Conservation (phyloP, 2,329 filamentous ascomycete species). For the Corinectria fuckeliana region DNA sequence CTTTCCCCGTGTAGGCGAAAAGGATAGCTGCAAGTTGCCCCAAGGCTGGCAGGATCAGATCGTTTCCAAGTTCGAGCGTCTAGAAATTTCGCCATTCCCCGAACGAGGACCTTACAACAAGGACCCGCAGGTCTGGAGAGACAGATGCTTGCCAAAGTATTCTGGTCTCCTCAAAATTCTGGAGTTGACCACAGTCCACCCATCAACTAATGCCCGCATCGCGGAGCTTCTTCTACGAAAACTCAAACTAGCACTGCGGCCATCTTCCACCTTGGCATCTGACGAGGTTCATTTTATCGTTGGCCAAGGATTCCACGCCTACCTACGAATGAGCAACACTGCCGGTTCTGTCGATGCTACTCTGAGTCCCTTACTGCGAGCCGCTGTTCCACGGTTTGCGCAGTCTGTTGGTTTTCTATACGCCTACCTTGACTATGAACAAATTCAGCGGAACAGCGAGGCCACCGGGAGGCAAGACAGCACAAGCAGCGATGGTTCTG, state of each 20-base stretch:
- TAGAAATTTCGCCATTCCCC: conserved; percentile 70
- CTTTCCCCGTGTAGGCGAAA: conserved; percentile 59
- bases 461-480: conserved; percentile 33
- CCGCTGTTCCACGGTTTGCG: conserved; percentile 70
- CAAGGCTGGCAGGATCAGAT: conserved; percentile 78
- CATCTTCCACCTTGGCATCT: conserved; percentile 63
- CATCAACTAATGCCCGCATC: conserved; percentile 70
- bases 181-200: conserved; percentile 66
- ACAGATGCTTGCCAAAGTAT: conserved; percentile 70
- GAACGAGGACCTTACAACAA: conserved; percentile 68
- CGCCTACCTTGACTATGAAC: conserved; percentile 64
- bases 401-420: conserved; percentile 71
- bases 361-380: conserved; percentile 70
- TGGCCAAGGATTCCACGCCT: conserved; percentile 76
- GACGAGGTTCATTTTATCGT: conserved; percentile 75
- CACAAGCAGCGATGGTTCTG: conserved; percentile 51
- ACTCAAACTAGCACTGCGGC: conserved; percentile 68
- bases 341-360: conserved; percentile 63
- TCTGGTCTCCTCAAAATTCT: conserved; percentile 71
- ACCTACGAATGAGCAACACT: conserved; percentile 69
- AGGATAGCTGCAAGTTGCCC: conserved; percentile 63
- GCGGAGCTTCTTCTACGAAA: conserved; percentile 70
- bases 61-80: conserved; percentile 69
- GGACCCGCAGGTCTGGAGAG: conserved; percentile 66
- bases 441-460: conserved; percentile 34